Evolutionary conservation across 768 basidiomycete species (phyloP).

Genomic region (Boletus rex-veris): DNA sequence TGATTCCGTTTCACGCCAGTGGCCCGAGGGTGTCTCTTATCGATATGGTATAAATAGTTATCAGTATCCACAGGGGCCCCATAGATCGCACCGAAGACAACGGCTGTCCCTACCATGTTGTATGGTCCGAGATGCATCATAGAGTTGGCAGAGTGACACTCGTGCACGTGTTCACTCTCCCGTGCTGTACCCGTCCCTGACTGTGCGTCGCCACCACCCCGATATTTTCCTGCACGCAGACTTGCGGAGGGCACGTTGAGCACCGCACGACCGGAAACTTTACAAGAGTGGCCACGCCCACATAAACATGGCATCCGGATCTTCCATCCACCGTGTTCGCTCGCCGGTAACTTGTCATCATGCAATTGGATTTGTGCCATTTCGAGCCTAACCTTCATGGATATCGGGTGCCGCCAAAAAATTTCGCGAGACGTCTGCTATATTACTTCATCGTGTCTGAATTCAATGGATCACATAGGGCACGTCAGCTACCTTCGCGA

Average conservation of each 20-base stretch:
- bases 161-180: conserved; percentile 22
- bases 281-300: conserved; percentile 3
- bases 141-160: not conserved
- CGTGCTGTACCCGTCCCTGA: conserved; percentile 14
- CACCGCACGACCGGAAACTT: conserved; percentile 2
- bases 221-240: conserved; percentile 23
- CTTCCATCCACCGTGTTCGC: conserved; percentile 18
- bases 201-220: conserved; percentile 7
- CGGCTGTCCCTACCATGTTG: not conserved
- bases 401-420: not conserved
- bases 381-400: not conserved
- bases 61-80: not conserved
- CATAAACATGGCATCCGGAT: conserved; percentile 22
- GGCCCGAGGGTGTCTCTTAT: not conserved
- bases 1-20: too few relatives aligned
- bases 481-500: not conserved
- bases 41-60: conserved; percentile 2
- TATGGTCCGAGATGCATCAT: not conserved
- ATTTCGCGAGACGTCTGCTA: not conserved
- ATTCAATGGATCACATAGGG: not conserved
- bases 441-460: conserved; percentile 14
- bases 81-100: not conserved
- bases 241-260: conserved; percentile 21
- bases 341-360: conserved; percentile 16
- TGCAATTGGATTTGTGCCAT: conserved; percentile 7